phyloP scores from a whole-genome alignment of 1,284 basidiomycete species.

The Cryptococcus jaspeensis region DNA sequence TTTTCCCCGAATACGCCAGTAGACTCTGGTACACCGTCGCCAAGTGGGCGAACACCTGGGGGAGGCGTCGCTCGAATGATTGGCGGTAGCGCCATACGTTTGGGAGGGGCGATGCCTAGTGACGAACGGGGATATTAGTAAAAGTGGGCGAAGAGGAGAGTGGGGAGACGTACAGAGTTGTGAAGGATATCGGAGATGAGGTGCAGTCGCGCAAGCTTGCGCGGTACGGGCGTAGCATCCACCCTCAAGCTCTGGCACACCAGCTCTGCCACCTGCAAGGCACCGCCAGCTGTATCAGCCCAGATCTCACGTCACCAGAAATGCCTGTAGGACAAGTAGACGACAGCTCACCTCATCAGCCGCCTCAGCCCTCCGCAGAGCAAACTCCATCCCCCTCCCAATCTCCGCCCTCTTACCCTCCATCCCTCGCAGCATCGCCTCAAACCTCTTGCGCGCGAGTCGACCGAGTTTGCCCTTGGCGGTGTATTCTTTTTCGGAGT shows the following conservation, averaged over 20 bases:
- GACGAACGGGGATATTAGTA: not conserved
- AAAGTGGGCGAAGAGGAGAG: not conserved
- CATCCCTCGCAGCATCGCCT: slow-evolving; percentile 82
- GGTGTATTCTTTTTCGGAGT: slow-evolving; percentile 77
- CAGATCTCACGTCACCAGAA: not conserved
- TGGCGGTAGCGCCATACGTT: slow-evolving; percentile 84
- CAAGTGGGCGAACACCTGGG: slow-evolving; percentile 87
- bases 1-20: slow-evolving; percentile 66
- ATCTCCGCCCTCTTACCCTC: slow-evolving; percentile 85
- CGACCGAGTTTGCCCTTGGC: slow-evolving; percentile 71
- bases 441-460: slow-evolving; percentile 75
- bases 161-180: slow-evolving; percentile 64
- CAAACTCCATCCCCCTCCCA: slow-evolving; percentile 92
- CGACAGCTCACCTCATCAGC: slow-evolving; percentile 71
- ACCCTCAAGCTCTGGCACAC: slow-evolving; percentile 79
- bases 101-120: slow-evolving; percentile 48
- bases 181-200: slow-evolving; percentile 96
- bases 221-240: slow-evolving; percentile 85
- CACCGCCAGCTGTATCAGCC: not conserved
- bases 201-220: slow-evolving; percentile 91
- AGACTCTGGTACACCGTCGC: slow-evolving; percentile 89
- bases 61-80: slow-evolving; percentile 81
- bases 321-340: not conserved
- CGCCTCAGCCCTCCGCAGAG: slow-evolving; percentile 89
- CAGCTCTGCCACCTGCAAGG: slow-evolving; percentile 72